Evolutionary conservation across 1,284 basidiomycete species (phyloP).

Genomic region (Calocybe gambosa): DNA sequence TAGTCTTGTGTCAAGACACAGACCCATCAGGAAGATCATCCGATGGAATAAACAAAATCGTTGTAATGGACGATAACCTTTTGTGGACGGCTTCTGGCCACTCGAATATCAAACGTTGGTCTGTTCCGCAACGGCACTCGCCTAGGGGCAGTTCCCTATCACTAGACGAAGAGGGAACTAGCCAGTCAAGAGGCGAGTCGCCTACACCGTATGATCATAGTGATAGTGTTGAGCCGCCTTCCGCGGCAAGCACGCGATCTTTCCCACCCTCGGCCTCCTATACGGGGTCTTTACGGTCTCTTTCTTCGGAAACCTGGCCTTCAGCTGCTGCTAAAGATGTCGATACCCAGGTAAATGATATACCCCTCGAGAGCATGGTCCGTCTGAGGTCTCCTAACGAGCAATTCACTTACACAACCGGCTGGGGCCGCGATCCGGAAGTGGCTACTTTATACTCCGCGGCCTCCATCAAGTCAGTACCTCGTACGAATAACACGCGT

Average conservation of each 20-base stretch:
- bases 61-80: constrained; percentile 78
- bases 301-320: constrained; percentile 25
- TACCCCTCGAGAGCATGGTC: constrained; percentile 80
- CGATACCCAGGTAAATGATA: constrained; percentile 51
- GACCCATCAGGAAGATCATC: constrained; percentile 29
- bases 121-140: constrained; percentile 43
- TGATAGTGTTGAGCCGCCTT: constrained; percentile 15
- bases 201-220: constrained; percentile 13
- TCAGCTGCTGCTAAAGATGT: constrained; percentile 28
- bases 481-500: constrained; percentile 24
- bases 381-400: constrained; percentile 74
- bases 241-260: constrained; percentile 22
- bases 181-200: constrained; percentile 19
- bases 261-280: constrained; percentile 25
- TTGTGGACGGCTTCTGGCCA: constrained; percentile 90
- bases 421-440: constrained; percentile 57
- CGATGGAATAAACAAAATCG: constrained; percentile 82
- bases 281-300: constrained; percentile 29
- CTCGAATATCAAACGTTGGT: constrained; percentile 82
- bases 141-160: constrained; percentile 26
- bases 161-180: constrained; percentile 23
- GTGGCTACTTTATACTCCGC: constrained; percentile 82
- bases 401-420: constrained; percentile 43
- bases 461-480: constrained; percentile 69
- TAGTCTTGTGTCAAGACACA: constrained; percentile 76